These are phyloP conservation scores for Sphenostylis stenocarpa DNA, from an alignment of 306 rosid genomes.

Conservation along the genomic window DNA sequence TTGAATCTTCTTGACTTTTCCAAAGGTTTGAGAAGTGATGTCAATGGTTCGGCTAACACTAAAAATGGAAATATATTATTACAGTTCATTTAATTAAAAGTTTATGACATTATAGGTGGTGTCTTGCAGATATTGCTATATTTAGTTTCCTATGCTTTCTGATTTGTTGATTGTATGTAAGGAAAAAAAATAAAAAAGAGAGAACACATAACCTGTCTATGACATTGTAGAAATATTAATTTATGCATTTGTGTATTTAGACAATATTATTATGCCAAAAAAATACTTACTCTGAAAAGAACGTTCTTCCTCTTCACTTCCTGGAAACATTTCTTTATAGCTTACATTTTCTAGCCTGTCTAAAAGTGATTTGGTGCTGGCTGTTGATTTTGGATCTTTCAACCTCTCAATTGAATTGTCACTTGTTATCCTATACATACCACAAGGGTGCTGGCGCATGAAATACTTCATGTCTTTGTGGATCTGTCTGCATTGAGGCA, in stretches of 20 bases:
- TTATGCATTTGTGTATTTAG: background rate
- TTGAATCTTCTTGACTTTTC: background rate
- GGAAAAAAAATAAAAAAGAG: background rate
- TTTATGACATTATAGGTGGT: background rate
- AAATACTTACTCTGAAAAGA: constrained; percentile 43
- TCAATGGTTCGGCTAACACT: background rate
- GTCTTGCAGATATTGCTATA: background rate
- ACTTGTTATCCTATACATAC: constrained; percentile 45
- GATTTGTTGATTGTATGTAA: background rate
- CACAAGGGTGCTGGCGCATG: constrained; percentile 32
- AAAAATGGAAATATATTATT: background rate
- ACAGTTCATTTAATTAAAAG: background rate
- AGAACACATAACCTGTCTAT: background rate
- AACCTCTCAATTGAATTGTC: constrained; percentile 33
- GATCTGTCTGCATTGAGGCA: constrained; percentile 32
- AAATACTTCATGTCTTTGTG: constrained; percentile 34
- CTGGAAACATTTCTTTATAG: constrained; percentile 68
- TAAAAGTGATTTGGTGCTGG: background rate
- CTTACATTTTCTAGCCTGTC: constrained; percentile 32
- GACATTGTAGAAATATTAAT: background rate
- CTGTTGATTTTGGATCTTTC: constrained; percentile 43
- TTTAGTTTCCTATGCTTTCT: background rate
- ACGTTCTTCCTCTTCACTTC: constrained; percentile 47
- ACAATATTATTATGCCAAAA: background rate
- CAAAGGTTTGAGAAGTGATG: background rate